These are phyloP conservation scores for Boletus fagicola DNA, from an alignment of 768 basidiomycete genomes.

Conservation along the genomic window DNA sequence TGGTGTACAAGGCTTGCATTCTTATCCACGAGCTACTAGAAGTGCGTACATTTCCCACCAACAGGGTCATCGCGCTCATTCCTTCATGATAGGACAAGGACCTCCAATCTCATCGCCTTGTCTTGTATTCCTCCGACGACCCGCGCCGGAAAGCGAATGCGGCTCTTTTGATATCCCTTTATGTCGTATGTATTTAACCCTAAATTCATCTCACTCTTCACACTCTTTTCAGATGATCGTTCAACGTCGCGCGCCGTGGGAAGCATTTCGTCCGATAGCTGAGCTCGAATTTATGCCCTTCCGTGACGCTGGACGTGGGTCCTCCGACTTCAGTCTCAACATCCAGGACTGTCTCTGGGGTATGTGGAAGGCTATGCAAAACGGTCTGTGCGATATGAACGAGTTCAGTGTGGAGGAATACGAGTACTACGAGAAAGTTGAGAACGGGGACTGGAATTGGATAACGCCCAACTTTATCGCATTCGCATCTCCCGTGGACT, in stretches of 20 bases:
- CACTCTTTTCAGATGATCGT: slow-evolving; percentile 77
- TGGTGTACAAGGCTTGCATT: slow-evolving; percentile 91
- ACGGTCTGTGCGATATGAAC: slow-evolving; percentile 90
- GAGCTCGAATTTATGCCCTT: slow-evolving; percentile 94
- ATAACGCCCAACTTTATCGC: slow-evolving; percentile 89
- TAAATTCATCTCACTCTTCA: slow-evolving; percentile 15
- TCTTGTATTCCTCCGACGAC: slow-evolving; percentile 86
- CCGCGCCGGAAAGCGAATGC: slow-evolving; percentile 90
- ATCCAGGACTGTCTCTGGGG: slow-evolving; percentile 93
- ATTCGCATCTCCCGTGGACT: slow-evolving; percentile 89
- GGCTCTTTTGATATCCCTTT: slow-evolving; percentile 90
- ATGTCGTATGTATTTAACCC: slow-evolving; percentile 61
- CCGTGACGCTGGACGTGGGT: slow-evolving; percentile 90
- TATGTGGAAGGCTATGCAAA: slow-evolving; percentile 87
- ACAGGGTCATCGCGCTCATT: slow-evolving; percentile 25
- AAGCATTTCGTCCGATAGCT: slow-evolving; percentile 92
- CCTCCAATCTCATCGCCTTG: slow-evolving; percentile 67
- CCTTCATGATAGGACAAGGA: slow-evolving; percentile 61
- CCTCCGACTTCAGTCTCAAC: slow-evolving; percentile 88
- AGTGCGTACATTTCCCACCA: slow-evolving; percentile 42
- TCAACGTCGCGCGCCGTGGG: slow-evolving; percentile 84
- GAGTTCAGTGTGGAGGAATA: slow-evolving; percentile 93
- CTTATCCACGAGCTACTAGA: slow-evolving; percentile 87
- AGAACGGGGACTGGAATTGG: slow-evolving; percentile 97
- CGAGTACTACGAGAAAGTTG: slow-evolving; percentile 92